Evolutionary conservation across 371 early-diverging fungal genomes (phyloP), one percentile per base, ranked within the genome.

Genomic region (Parasitella parasitica): DNA sequence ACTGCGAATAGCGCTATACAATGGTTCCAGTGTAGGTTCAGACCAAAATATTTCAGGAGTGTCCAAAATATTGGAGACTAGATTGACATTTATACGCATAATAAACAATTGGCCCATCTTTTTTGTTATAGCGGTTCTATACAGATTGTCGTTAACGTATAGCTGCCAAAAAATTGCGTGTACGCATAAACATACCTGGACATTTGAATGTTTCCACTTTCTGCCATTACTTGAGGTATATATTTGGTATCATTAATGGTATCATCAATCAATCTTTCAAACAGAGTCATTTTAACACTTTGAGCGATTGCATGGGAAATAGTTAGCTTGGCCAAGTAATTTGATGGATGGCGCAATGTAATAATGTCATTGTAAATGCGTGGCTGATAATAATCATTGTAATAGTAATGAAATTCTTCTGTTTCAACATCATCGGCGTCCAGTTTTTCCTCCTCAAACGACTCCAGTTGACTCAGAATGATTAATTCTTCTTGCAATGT

Each of bases 331-430:
- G 83, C 84, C 3, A 77, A 66, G 51, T 81, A 76, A 38, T 78
- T 81, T 16, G 75, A 70, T 24, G 88, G 82, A 63, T 76, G 72
- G 26, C 76, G 63, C 11, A 81, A 55, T 0, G 81, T 81, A 34
- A 81, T 77, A 35, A 89, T 82, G 55, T 88, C 88, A 36, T 78
- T 78, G 57, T 77, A 78, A 39, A 81, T 77, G 8, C 87, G 72
- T 78, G 91, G 83, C 75, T 91, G 71, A 82, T 86, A 67, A 67
- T 78, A 48, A 66, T 79, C 68, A 73, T 89, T 91, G 80, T 95
- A 95, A 62, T 91, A 88, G 70, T 91, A 95, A 70, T 90, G 86
- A 71, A 98, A 95, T 71, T 94, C 94, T 68, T 98, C 97, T 1
- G 84, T 84, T 74, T 95, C 93, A 3, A 94, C 81, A 69, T 93